phyloP scores from a whole-genome alignment of 148 eudicot species.

The Chenopodium quinoa region DNA sequence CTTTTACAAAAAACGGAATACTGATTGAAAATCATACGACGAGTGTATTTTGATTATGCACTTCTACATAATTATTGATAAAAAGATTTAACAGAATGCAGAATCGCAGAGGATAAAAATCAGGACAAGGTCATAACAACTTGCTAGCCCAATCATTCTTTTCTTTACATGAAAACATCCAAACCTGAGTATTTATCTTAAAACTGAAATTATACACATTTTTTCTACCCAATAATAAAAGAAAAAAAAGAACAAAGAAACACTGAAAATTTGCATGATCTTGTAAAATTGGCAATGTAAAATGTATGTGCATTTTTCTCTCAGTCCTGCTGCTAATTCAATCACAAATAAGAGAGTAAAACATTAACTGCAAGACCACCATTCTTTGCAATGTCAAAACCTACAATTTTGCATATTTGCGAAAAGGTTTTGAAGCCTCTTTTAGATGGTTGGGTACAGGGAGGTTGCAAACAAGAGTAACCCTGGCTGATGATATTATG shows the following conservation, averaged over 20 bases:
- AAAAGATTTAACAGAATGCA: too few species aligned
- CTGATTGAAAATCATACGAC: too few species aligned
- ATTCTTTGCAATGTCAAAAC: not conserved
- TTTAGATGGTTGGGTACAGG: slow-evolving; percentile 45
- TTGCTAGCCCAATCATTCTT: too few species aligned
- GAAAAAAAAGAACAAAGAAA: not conserved
- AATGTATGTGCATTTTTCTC: not conserved
- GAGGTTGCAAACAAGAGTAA: slow-evolving; percentile 57
- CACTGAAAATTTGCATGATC: not conserved
- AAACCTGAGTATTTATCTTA: too few species aligned
- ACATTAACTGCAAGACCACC: not conserved
- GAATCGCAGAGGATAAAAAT: too few species aligned
- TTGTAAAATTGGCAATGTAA: not conserved
- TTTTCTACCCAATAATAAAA: not conserved
- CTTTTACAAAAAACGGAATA: too few species aligned
- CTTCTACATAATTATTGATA: too few species aligned
- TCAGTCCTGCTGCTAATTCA: not conserved
- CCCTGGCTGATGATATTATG: slow-evolving; percentile 55
- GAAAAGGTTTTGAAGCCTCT: slow-evolving; percentile 35
- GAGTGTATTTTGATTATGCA: too few species aligned
- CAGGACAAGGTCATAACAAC: too few species aligned
- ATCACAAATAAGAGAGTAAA: not conserved
- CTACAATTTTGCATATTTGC: slow-evolving; percentile 52
- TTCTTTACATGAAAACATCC: too few species aligned
- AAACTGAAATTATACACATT: not conserved